These are phyloP conservation scores for Solanum megistacrolobum DNA, from an alignment of 257 asterid species.

Conservation along the genomic window DNA sequence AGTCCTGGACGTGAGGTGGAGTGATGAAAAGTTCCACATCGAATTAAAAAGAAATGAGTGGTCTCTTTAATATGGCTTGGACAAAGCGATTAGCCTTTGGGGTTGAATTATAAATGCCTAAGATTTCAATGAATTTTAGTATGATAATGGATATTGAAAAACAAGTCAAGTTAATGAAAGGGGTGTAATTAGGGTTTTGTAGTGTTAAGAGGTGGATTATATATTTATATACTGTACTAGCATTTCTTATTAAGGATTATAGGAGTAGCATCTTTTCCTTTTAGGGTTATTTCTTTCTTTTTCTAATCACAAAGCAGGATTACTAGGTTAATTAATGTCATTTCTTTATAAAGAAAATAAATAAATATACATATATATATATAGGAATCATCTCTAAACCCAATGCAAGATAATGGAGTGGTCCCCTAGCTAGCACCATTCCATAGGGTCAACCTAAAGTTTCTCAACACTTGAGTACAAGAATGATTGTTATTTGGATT, in stretches of 20 bases:
- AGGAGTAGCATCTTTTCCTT: not conserved
- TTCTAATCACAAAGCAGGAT: not conserved
- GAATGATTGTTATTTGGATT: not conserved
- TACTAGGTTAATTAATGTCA: not conserved
- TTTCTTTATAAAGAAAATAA: not conserved
- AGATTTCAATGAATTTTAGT: not conserved
- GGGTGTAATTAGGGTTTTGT: not conserved
- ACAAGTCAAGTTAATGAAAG: not conserved
- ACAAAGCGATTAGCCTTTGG: not conserved
- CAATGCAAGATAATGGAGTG: not conserved
- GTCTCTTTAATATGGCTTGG: no score
- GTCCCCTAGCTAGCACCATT: not conserved
- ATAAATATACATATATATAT: not conserved
- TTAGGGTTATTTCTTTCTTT: not conserved
- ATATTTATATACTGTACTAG: not conserved
- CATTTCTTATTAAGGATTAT: not conserved
- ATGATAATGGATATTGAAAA: not conserved
- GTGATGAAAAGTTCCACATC: not conserved
- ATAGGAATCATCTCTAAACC: not conserved
- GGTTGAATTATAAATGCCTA: not conserved
- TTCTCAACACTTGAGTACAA: not conserved
- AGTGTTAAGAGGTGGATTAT: not conserved
- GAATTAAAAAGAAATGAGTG: not conserved
- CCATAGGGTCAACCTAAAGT: slow-evolving; percentile 4
- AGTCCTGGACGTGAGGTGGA: accelerated